Evolutionary conservation across 2,329 filamentous ascomycete species (phyloP).

Genomic region (Coniochaeta sp.): DNA sequence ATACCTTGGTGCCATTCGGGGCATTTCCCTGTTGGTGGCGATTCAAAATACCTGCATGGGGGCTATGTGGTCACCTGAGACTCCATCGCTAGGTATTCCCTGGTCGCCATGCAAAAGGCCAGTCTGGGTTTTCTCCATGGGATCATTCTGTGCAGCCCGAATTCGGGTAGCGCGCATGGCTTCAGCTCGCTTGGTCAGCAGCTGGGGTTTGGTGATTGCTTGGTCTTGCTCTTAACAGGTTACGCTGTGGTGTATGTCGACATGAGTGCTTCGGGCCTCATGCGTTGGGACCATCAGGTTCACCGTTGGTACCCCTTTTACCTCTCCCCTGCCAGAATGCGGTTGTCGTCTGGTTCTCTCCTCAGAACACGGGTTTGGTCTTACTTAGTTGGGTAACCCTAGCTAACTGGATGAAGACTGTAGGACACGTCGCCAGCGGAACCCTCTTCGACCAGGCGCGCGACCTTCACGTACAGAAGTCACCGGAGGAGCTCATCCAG

Average conservation of each 20-base stretch:
- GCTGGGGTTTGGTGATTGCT: background rate
- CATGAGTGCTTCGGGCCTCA: background rate
- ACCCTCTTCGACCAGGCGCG: background rate
- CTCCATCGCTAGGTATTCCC: too few relatives aligned
- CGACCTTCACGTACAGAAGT: background rate
- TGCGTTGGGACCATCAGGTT: background rate
- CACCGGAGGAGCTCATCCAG: background rate
- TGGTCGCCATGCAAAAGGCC: background rate
- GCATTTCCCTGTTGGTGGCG: background rate
- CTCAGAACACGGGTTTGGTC: background rate
- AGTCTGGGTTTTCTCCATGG: background rate
- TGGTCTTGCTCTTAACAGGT: background rate
- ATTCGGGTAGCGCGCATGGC: background rate
- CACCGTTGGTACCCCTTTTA: background rate
- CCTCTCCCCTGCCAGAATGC: background rate
- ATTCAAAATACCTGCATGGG: background rate
- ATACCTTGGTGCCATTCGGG: background rate
- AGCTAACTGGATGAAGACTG: background rate
- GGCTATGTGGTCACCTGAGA: too few relatives aligned
- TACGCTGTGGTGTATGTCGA: background rate
- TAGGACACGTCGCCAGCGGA: background rate
- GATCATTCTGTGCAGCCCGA: background rate
- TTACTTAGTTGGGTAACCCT: background rate
- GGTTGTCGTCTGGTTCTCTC: background rate
- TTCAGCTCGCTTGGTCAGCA: background rate